These are phyloP conservation scores for Imleria badia DNA, from an alignment of 768 basidiomycete species.

Conservation along the genomic window DNA sequence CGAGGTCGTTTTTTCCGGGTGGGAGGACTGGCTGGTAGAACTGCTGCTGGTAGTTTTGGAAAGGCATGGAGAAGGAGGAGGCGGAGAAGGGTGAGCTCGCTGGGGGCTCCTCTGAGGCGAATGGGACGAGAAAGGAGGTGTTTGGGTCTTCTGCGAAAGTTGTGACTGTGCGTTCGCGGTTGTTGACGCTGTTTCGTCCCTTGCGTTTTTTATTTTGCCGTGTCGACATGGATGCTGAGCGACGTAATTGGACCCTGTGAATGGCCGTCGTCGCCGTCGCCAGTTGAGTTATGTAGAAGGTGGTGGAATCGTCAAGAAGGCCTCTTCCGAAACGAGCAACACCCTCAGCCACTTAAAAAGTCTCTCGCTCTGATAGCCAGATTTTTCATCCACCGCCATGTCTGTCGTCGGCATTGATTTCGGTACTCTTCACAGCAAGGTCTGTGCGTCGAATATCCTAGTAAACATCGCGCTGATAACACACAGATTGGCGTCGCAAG, in stretches of 20 bases:
- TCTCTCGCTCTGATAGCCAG: no score
- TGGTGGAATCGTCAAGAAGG: slow-evolving; percentile 29
- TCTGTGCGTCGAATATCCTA: no score
- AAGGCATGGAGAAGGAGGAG: slow-evolving; percentile 40
- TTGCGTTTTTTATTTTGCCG: slow-evolving; percentile 66
- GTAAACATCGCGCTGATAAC: no score
- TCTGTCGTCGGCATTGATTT: slow-evolving; percentile 96
- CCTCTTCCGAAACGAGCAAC: slow-evolving; percentile 21
- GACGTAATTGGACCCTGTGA: background rate
- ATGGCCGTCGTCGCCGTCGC: background rate
- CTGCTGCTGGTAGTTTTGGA: slow-evolving; percentile 33
- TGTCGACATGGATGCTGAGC: slow-evolving; percentile 47
- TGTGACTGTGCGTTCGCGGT: slow-evolving; percentile 67
- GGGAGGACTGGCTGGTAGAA: slow-evolving; percentile 38
- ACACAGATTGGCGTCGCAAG: slow-evolving; percentile 96
- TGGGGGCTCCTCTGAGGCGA: slow-evolving; percentile 51
- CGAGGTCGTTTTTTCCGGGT: slow-evolving; percentile 65
- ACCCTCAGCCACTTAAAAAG: slow-evolving; percentile 27
- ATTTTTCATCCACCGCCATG: slow-evolving; percentile 42
- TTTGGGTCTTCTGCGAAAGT: slow-evolving; percentile 62
- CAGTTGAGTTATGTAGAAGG: slow-evolving; percentile 18
- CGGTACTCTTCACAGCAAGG: slow-evolving; percentile 88
- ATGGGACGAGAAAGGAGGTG: slow-evolving; percentile 51
- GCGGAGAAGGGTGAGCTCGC: slow-evolving; percentile 37
- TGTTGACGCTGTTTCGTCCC: slow-evolving; percentile 50